phyloP scores from a whole-genome alignment of 2,329 filamentous ascomycete genomes.

The Curvularia lunata region DNA sequence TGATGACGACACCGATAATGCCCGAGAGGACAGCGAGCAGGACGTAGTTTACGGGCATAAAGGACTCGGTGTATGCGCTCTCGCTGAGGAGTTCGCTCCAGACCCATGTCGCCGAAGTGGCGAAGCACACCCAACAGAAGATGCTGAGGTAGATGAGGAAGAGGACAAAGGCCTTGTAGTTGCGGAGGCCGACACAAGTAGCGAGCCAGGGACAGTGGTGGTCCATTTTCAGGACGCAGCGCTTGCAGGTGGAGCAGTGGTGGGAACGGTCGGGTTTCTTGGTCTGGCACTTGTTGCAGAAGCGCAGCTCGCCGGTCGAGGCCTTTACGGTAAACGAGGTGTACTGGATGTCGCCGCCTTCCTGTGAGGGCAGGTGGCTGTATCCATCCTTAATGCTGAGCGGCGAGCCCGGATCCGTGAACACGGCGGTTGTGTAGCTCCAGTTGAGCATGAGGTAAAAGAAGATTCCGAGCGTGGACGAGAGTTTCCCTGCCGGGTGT shows the following conservation, averaged over 20 bases:
- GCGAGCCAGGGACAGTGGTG: constrained; percentile 99
- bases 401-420: constrained; percentile 82
- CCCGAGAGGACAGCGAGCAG: constrained; percentile 84
- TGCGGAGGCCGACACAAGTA: constrained; percentile 89
- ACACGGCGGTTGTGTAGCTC: constrained; percentile 91
- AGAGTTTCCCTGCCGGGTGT: constrained; percentile 45
- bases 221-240: constrained; percentile 98
- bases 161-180: constrained; percentile 94
- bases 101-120: constrained; percentile 79
- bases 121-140: constrained; percentile 83
- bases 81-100: constrained; percentile 80
- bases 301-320: constrained; percentile 78
- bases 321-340: constrained; percentile 91
- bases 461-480: constrained; percentile 68
- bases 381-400: constrained; percentile 65
- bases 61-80: constrained; percentile 71
- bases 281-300: constrained; percentile 96
- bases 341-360: constrained; percentile 59
- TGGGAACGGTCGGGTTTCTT: constrained; percentile 95
- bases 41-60: constrained; percentile 90
- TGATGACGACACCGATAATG: constrained; percentile 88
- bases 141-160: constrained; percentile 89
- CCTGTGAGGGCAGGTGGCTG: constrained; percentile 78
- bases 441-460: constrained; percentile 83
- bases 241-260: constrained; percentile 93